These are phyloP conservation scores for Scleroderma bovista DNA, from an alignment of 768 basidiomycete species.

Conservation along the genomic window DNA sequence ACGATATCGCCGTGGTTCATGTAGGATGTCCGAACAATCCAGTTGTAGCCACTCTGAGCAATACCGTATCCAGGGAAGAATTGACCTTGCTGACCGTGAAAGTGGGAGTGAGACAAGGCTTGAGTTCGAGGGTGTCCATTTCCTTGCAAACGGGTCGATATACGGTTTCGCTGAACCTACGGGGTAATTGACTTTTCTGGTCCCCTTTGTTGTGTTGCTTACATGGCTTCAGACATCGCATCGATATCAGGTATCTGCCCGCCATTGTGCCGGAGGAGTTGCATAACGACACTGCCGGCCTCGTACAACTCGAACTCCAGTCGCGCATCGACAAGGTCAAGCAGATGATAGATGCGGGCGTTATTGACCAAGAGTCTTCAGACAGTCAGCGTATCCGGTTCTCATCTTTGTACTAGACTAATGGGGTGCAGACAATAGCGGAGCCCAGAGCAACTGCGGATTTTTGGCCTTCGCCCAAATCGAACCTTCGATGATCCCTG, in stretches of 20 bases:
- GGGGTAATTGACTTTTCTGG: conserved; percentile 41
- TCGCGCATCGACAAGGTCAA: conserved; percentile 54
- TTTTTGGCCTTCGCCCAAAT: conserved; percentile 67
- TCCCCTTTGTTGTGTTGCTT: background rate
- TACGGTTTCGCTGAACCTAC: conserved; percentile 64
- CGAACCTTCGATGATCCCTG: conserved; percentile 46
- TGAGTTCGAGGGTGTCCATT: conserved; percentile 76
- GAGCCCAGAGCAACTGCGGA: conserved; percentile 47
- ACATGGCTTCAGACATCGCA: conserved; percentile 36
- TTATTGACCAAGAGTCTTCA: conserved; percentile 48
- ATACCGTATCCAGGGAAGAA: conserved; percentile 47
- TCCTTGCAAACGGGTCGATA: conserved; percentile 67
- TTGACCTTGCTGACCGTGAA: conserved; percentile 57
- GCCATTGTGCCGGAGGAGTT: conserved; percentile 52
- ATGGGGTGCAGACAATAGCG: conserved; percentile 34
- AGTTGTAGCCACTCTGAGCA: conserved; percentile 3
- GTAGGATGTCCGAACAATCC: conserved; percentile 36
- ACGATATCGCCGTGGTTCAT: conserved; percentile 55
- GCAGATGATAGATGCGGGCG: conserved; percentile 59
- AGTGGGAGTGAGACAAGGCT: conserved; percentile 54
- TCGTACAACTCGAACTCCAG: conserved; percentile 55
- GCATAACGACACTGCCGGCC: conserved; percentile 53
- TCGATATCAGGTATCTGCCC: conserved; percentile 65
- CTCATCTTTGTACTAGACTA: background rate
- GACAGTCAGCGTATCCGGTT: conserved; percentile 22